phyloP scores from a whole-genome alignment of 2,329 filamentous ascomycete species.

The Plenodomus tracheiphilus region DNA sequence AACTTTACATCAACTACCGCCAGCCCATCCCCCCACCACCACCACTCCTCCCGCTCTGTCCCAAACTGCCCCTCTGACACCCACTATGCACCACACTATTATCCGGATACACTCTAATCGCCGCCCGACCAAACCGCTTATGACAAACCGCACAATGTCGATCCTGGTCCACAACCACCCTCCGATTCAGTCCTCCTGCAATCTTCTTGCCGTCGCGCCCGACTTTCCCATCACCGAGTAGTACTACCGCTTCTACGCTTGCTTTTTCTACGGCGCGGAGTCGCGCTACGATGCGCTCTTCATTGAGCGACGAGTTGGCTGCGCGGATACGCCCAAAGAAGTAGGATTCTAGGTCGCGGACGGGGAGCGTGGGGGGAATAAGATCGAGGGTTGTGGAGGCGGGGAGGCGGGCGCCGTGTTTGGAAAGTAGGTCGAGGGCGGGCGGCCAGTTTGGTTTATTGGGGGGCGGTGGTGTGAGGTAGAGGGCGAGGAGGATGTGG shows the following conservation, averaged over 20 bases:
- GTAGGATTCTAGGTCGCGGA: slow-evolving; percentile 82
- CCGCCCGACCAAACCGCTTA: slow-evolving; percentile 87
- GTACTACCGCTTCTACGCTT: slow-evolving; percentile 71
- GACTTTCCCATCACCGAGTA: slow-evolving; percentile 73
- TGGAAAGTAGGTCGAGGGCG: slow-evolving; percentile 83
- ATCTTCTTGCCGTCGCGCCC: slow-evolving; percentile 55
- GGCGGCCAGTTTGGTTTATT: slow-evolving; percentile 74
- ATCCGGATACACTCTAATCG: slow-evolving; percentile 86
- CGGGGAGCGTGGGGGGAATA: slow-evolving; percentile 78
- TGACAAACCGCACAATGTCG: slow-evolving; percentile 89
- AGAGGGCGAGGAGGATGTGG: slow-evolving; percentile 85
- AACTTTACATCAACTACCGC: background rate
- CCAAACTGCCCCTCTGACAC: slow-evolving; percentile 46
- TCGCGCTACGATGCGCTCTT: slow-evolving; percentile 75
- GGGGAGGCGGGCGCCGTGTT: slow-evolving; percentile 88
- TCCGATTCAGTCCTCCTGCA: slow-evolving; percentile 60
- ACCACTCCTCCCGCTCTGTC: slow-evolving; percentile 11
- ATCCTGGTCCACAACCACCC: slow-evolving; percentile 85
- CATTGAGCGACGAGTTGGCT: slow-evolving; percentile 79
- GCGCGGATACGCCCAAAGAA: slow-evolving; percentile 88
- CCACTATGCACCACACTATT: slow-evolving; percentile 55
- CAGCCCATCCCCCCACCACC: background rate
- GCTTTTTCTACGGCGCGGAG: slow-evolving; percentile 79
- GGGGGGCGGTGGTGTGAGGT: slow-evolving; percentile 77
- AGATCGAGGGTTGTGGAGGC: slow-evolving; percentile 83